These are phyloP conservation scores for Periconia sp. DNA, from an alignment of 2,329 filamentous ascomycete species.

Conservation along the genomic window DNA sequence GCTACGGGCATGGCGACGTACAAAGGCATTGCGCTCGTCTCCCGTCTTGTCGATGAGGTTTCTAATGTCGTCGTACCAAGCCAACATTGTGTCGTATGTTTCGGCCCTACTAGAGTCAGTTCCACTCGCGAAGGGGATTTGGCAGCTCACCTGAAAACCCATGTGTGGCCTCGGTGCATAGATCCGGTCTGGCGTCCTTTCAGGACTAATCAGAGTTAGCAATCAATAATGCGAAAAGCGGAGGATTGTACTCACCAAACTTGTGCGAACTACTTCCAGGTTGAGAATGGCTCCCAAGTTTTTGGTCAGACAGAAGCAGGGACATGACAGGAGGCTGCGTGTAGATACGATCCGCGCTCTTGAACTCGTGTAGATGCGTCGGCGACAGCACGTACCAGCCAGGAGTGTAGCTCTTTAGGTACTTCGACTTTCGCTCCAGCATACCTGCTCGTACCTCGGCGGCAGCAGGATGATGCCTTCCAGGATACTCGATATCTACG, in stretches of 20 bases:
- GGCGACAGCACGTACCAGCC: constrained; percentile 95
- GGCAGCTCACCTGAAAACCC: constrained; percentile 60
- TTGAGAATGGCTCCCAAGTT: constrained; percentile 88
- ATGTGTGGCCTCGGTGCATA: constrained; percentile 81
- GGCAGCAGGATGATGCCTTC: constrained; percentile 81
- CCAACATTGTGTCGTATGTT: constrained; percentile 90
- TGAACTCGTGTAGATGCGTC: constrained; percentile 98
- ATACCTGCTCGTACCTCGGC: constrained; percentile 88
- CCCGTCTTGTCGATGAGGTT: constrained; percentile 85
- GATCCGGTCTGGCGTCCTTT: constrained; percentile 93
- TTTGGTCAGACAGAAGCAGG: constrained; percentile 91
- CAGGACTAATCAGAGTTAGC: constrained; percentile 59
- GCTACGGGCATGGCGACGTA: constrained; percentile 80
- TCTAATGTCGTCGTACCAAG: constrained; percentile 95
- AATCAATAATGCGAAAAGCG: background rate
- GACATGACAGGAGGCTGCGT: constrained; percentile 93
- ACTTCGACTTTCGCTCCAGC: constrained; percentile 97
- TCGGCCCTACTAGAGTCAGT: constrained; percentile 56
- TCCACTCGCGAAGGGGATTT: background rate
- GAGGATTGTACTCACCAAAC: constrained; percentile 61
- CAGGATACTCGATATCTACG: constrained; percentile 85
- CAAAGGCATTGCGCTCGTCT: constrained; percentile 86
- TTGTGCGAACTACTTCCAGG: constrained; percentile 89
- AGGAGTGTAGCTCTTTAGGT: constrained; percentile 94
- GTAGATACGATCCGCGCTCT: constrained; percentile 88